Percentiles rank a stretch among this genome's conserved stretches.
Conservation (phyloP, 306 rosid species). For the Ammopiptanthus mongolicus region DNA sequence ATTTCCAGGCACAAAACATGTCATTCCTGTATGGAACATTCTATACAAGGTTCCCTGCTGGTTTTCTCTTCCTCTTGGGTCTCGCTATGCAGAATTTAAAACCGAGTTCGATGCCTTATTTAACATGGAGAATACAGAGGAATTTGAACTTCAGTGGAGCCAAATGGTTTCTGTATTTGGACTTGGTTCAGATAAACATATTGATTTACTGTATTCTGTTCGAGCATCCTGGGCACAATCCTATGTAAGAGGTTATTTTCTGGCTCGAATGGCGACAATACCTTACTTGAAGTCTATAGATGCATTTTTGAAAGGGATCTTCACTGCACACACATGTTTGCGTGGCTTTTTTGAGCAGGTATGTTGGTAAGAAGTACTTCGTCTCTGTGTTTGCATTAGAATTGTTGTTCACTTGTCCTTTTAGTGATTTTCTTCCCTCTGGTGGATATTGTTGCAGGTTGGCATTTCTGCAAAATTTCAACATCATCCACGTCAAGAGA, state of each 20-base stretch:
- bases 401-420: background rate
- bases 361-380: background rate
- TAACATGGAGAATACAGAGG: slow-evolving; percentile 70
- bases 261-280: slow-evolving; percentile 68
- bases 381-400: background rate
- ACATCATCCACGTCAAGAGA: slow-evolving; percentile 47
- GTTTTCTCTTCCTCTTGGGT: slow-evolving; percentile 71
- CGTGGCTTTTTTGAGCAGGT: slow-evolving; percentile 94
- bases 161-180: slow-evolving; percentile 69
- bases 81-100: slow-evolving; percentile 78
- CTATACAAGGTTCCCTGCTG: slow-evolving; percentile 66
- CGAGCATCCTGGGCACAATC: slow-evolving; percentile 74
- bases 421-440: slow-evolving; percentile 19
- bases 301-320: slow-evolving; percentile 61
- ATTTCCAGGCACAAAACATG: slow-evolving; percentile 69
- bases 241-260: slow-evolving; percentile 65
- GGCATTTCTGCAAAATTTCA: slow-evolving; percentile 64
- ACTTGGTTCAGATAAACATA: slow-evolving; percentile 68
- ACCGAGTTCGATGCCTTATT: slow-evolving; percentile 65
- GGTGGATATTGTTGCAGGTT: slow-evolving; percentile 45
- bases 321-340: slow-evolving; percentile 62
- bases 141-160: slow-evolving; percentile 82
- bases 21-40: slow-evolving; percentile 58
- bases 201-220: slow-evolving; percentile 49
- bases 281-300: slow-evolving; percentile 61